Evolutionary conservation across 2,329 filamentous ascomycete species (phyloP), one percentile per base, ranked within the genome.

Genomic region (Curvularia sp.): DNA sequence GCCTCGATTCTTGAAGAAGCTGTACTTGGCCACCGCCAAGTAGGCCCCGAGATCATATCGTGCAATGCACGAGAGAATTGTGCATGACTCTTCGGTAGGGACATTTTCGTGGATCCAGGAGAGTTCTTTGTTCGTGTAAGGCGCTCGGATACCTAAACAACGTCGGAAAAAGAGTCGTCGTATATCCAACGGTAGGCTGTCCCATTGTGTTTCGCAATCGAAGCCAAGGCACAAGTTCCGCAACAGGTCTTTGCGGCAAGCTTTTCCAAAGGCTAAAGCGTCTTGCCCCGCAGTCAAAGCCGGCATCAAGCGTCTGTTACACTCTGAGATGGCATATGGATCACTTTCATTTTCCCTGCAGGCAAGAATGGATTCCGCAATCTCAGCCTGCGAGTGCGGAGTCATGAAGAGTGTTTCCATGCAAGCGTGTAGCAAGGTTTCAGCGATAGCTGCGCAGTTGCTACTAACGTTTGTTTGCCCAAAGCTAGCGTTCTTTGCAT

Each of bases 141-240:
- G 66, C 45, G 74, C 77, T 8, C 75, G 71, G 27, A 78, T 73
- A 6, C 82, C 82, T 19, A 80, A 67, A 57, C 80, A 83, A 54
- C 82, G 77, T 47, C 75, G 71, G 2, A 85, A 68, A 19, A 85
- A 72, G 6, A 81, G 66, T n/a, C 73, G 70, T 43, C 83, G 77
- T 53, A 84, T 78, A 7, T 79, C 74, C 15, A 76, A 66, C 3
- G 83, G 81, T 10, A 85, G 69, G 23, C 66, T 72, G 36, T 85
- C 83, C 83, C 83, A 86, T 28, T 83, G 75, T 9, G 76, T 77
- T 52, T 85, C 82, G 47, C 77, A 77, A 39, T 84, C 77, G 28
- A 83, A 78, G 0, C 82, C 82, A 23, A 85, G 69, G 48, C 81
- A 82, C 4, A 83, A 69, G 53, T 80, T 77, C 18, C 77, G 74